A percentile compares a stretch with the other conserved stretches of the same genome.
Conservation (phyloP, 192 early-diverging fungal genomes). For the Coemansia sp. region DNA sequence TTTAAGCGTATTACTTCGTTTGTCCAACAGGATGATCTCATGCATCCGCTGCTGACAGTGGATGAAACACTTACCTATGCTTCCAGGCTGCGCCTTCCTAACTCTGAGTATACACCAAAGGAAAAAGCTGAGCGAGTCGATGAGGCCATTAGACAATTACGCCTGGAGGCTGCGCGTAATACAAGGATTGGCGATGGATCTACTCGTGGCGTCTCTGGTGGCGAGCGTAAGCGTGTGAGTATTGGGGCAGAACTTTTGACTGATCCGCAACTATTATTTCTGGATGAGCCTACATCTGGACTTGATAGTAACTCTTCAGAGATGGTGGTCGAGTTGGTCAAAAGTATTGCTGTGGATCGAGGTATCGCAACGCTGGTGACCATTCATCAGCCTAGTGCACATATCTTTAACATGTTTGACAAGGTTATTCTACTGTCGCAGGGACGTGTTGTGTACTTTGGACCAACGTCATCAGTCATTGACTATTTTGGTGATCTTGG, state of each 20-base stretch:
- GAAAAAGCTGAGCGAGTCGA: slow-evolving; percentile 66
- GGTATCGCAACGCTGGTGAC: slow-evolving; percentile 77
- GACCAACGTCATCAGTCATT: slow-evolving; percentile 46
- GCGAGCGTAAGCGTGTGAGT: slow-evolving; percentile 58
- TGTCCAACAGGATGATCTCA: slow-evolving; percentile 59
- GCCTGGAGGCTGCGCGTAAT: slow-evolving; percentile 62
- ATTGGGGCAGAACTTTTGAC: slow-evolving; percentile 56
- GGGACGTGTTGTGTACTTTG: slow-evolving; percentile 65
- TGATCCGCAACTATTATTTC: slow-evolving; percentile 58
- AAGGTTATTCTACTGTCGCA: slow-evolving; percentile 70
- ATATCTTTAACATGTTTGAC: slow-evolving; percentile 82
- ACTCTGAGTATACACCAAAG: slow-evolving; percentile 40
- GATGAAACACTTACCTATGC: slow-evolving; percentile 75
- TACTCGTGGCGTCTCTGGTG: slow-evolving; percentile 57
- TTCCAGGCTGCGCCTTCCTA: slow-evolving; percentile 69
- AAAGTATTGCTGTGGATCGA: slow-evolving; percentile 58
- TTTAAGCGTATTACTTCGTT: slow-evolving; percentile 55
- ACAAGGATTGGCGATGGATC: slow-evolving; percentile 55
- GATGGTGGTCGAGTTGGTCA: slow-evolving; percentile 63
- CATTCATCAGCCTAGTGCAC: slow-evolving; percentile 86
- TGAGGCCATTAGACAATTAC: slow-evolving; percentile 63
- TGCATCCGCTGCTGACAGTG: slow-evolving; percentile 68
- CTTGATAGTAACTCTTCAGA: slow-evolving; percentile 70
- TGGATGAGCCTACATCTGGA: slow-evolving; percentile 64
- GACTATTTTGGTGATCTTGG: slow-evolving; percentile 56